A percentile compares a stretch with the other conserved stretches of the same genome.
Evolutionary conservation across 305 asterid genomes (phyloP).

Genomic region (Solanum chacoense): DNA sequence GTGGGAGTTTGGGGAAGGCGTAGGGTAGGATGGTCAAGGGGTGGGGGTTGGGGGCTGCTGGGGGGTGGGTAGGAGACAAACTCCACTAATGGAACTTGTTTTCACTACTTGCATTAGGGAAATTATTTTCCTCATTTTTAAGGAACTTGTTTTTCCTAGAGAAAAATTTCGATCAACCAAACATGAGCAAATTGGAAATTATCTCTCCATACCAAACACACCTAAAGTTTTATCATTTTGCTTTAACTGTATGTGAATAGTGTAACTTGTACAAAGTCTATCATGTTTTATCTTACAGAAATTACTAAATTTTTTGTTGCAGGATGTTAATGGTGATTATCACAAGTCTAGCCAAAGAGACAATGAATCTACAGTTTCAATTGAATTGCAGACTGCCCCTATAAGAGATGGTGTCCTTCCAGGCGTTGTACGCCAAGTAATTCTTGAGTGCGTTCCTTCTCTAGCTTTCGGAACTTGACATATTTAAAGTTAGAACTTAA

Average conservation of each 20-base stretch:
- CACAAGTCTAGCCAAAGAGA: conserved; percentile 15
- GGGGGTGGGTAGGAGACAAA: not conserved
- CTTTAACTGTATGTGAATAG: not conserved
- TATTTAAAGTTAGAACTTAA: not conserved
- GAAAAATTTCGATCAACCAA: not conserved
- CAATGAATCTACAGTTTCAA: conserved; percentile 9
- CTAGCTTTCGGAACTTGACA: not conserved
- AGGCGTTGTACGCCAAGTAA: conserved; percentile 81
- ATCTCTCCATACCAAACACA: not conserved
- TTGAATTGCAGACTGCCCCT: conserved; percentile 84
- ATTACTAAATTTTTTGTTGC: conserved; percentile 8
- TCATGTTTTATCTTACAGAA: not conserved
- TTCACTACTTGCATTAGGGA: not conserved
- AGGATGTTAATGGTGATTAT: conserved; percentile 32
- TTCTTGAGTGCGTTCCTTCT: conserved; percentile 45
- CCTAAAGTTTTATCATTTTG: not conserved
- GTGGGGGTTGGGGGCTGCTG: not conserved
- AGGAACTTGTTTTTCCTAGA: not conserved
- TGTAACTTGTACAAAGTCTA: not conserved
- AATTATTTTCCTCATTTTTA: not conserved
- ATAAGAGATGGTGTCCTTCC: conserved; percentile 73
- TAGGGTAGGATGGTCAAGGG: not conserved
- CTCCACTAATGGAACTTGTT: not conserved
- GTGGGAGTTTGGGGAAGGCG: not conserved
- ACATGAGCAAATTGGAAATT: not conserved